phyloP scores from a whole-genome alignment of 2,329 filamentous ascomycete genomes.

The Diplocarpon rosae region DNA sequence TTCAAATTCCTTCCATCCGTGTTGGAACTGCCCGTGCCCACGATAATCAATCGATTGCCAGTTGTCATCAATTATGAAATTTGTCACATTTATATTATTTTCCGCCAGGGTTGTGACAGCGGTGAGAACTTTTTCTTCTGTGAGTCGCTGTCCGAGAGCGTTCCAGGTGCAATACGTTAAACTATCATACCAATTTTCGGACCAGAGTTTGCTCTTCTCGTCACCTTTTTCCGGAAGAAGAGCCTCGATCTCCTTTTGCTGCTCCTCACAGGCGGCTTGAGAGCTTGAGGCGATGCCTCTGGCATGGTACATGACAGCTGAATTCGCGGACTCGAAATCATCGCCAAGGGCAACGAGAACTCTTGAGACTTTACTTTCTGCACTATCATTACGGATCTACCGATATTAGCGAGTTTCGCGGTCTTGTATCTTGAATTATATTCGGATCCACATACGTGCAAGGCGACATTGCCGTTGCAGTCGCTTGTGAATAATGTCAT shows the following conservation, averaged over 20 bases:
- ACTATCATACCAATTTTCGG: slow-evolving; percentile 84
- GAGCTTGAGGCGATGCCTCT: slow-evolving; percentile 46
- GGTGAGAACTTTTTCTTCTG: slow-evolving; percentile 64
- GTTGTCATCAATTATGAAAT: slow-evolving; percentile 91
- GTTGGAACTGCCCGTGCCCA: slow-evolving; percentile 41
- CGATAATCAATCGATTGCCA: slow-evolving; percentile 68
- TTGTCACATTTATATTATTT: slow-evolving; percentile 66
- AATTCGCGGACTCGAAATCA: slow-evolving; percentile 63
- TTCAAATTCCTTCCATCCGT: slow-evolving; percentile 74
- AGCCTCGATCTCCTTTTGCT: slow-evolving; percentile 35
- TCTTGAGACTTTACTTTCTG: slow-evolving; percentile 40
- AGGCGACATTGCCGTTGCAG: slow-evolving; percentile 50
- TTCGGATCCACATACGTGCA: slow-evolving; percentile 41
- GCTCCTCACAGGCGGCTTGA: slow-evolving; percentile 34
- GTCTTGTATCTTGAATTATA: neutral
- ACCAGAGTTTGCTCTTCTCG: slow-evolving; percentile 44
- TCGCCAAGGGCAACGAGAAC: slow-evolving; percentile 63
- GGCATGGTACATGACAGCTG: slow-evolving; percentile 81
- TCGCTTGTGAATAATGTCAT: slow-evolving; percentile 58
- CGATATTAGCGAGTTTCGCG: slow-evolving; percentile 5
- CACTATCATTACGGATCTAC: slow-evolving; percentile 58
- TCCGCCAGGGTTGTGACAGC: slow-evolving; percentile 62
- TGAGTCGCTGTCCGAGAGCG: slow-evolving; percentile 71
- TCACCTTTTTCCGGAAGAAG: slow-evolving; percentile 35
- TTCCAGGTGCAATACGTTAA: slow-evolving; percentile 98